A percentile compares a stretch with the other conserved stretches of the same genome.
These are phyloP conservation scores for Nyctanthes arbortristis DNA, from an alignment of 257 asterid genomes.

Conservation along the genomic window DNA sequence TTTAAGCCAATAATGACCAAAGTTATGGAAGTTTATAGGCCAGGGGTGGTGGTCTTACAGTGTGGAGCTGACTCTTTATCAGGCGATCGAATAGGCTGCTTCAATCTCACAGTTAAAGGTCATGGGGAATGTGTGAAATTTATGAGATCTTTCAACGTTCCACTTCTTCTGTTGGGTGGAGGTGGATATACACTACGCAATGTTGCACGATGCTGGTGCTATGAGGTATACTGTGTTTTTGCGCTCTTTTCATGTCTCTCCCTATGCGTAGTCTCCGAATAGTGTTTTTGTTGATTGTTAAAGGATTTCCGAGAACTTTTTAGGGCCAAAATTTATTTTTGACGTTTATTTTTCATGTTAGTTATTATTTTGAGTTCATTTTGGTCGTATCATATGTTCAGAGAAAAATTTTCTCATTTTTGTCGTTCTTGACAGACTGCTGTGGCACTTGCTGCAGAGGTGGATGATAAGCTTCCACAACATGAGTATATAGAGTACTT, in stretches of 20 bases:
- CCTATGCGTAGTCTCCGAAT: not conserved
- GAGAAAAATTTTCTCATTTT: not conserved
- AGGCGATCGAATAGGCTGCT: conserved; percentile 46
- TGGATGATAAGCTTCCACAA: conserved; percentile 50
- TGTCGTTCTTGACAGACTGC: conserved; percentile 38
- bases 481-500: conserved; percentile 49
- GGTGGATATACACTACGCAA: conserved; percentile 51
- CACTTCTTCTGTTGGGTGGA: conserved; percentile 40
- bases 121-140: conserved; percentile 45
- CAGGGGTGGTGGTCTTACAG: conserved; percentile 45
- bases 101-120: conserved; percentile 44
- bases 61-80: conserved; percentile 50
- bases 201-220: conserved; percentile 52
- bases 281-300: not conserved
- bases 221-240: conserved; percentile 32
- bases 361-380: not conserved
- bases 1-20: conserved; percentile 48
- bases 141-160: conserved; percentile 48
- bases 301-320: too few relatives aligned
- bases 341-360: too few relatives aligned
- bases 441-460: conserved; percentile 48
- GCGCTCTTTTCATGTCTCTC: not conserved
- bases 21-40: conserved; percentile 45
- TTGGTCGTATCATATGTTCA: not conserved
- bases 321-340: too few relatives aligned